Conservation (phyloP, 2,329 filamentous ascomycete genomes). For the Fusarium foetens region DNA sequence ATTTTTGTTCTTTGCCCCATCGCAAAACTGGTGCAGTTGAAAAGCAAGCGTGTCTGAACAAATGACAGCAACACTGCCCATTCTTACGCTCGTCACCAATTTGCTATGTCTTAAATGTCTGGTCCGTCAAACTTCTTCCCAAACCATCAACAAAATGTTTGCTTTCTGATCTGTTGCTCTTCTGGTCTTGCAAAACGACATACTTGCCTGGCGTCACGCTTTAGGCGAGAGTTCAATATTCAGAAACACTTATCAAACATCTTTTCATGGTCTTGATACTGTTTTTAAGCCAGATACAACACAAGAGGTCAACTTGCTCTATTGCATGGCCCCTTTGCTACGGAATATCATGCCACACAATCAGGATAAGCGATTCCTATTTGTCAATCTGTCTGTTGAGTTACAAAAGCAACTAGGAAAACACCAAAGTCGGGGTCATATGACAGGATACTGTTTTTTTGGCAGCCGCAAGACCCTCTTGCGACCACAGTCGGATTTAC, state of each 20-base stretch:
- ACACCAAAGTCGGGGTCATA: too few species aligned
- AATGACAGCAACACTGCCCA: fast-evolving
- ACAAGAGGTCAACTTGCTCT: background rate
- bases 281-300: background rate
- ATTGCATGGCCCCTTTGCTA: background rate
- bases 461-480: too few species aligned
- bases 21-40: background rate
- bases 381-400: too few species aligned
- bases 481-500: fast-evolving
- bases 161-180: fast-evolving
- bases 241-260: background rate
- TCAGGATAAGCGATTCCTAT: fast-evolving
- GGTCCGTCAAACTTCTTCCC: fast-evolving
- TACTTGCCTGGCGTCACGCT: background rate
- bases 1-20: too few species aligned
- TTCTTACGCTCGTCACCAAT: fast-evolving
- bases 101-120: fast-evolving
- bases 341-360: background rate
- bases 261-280: background rate
- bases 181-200: fast-evolving
- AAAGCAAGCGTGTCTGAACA: background rate
- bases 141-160: background rate
- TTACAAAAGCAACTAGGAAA: too few species aligned
- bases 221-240: fast-evolving
- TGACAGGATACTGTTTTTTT: too few species aligned